phyloP scores from a whole-genome alignment of 2,329 filamentous ascomycete genomes.

The Neonectria neomacrospora region DNA sequence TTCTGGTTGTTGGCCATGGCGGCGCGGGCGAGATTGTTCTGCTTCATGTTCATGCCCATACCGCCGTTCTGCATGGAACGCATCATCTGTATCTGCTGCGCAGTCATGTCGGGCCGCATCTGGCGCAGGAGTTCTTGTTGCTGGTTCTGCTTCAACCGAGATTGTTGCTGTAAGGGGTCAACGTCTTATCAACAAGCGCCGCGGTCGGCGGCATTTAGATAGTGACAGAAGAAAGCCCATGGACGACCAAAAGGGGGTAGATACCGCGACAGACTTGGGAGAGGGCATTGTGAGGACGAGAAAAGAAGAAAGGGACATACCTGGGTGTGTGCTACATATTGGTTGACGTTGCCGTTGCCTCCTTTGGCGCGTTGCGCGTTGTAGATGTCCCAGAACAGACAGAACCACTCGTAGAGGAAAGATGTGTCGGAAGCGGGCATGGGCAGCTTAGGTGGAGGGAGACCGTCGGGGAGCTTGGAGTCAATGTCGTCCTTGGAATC shows the following conservation, averaged over 20 bases:
- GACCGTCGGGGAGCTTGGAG: slow-evolving; percentile 79
- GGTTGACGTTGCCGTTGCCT: slow-evolving; percentile 70
- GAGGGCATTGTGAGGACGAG: slow-evolving; percentile 37
- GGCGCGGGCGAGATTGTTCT: slow-evolving; percentile 73
- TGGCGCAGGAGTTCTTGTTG: slow-evolving; percentile 82
- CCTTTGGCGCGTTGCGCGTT: slow-evolving; percentile 80
- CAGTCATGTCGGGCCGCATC: slow-evolving; percentile 71
- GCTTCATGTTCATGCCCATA: slow-evolving; percentile 69
- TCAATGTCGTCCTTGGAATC: slow-evolving; percentile 83
- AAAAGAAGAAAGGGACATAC: slow-evolving; percentile 61
- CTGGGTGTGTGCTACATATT: slow-evolving; percentile 86
- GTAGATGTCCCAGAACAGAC: slow-evolving; percentile 96
- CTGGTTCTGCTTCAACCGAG: slow-evolving; percentile 77
- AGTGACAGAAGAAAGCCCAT: slow-evolving; percentile 3
- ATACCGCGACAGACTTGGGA: slow-evolving; percentile 22
- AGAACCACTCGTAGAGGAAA: slow-evolving; percentile 98
- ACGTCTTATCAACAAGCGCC: slow-evolving; percentile 29
- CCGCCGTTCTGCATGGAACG: slow-evolving; percentile 71
- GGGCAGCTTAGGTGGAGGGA: slow-evolving; percentile 79
- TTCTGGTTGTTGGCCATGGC: slow-evolving; percentile 83
- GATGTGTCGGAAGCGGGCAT: slow-evolving; percentile 74
- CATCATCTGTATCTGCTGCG: slow-evolving; percentile 72
- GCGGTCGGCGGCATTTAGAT: slow-evolving; percentile 33
- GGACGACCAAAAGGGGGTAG: slow-evolving; percentile 25
- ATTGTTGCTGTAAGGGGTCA: slow-evolving; percentile 64